phyloP scores from a whole-genome alignment of 2,329 filamentous ascomycete species.

The Xylariaceae sp. region DNA sequence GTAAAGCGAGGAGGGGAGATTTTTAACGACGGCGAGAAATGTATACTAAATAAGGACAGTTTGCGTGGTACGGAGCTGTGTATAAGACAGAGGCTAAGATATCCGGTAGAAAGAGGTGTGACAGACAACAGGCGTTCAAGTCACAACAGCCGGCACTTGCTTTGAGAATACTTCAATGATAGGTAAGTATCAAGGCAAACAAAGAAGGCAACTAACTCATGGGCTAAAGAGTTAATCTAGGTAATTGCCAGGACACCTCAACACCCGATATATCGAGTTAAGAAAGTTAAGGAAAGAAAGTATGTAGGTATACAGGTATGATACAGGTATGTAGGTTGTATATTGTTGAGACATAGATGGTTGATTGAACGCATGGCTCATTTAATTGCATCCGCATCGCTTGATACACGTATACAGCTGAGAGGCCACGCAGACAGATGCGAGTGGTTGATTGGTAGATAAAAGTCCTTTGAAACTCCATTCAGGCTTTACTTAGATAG shows the following conservation, averaged over 20 bases:
- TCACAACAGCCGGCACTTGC: no score
- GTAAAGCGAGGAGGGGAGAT: not conserved
- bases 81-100: not conserved
- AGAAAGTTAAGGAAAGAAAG: not conserved
- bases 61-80: not conserved
- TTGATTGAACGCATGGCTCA: no score
- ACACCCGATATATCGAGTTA: not conserved
- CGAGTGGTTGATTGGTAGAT: constrained; percentile 16
- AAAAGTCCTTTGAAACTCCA: constrained; percentile 3
- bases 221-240: no score
- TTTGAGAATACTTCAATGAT: not conserved
- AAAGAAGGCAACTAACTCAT: no score
- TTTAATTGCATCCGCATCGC: constrained; percentile 4
- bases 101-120: not conserved
- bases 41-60: not conserved
- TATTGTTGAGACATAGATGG: not conserved
- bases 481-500: constrained; percentile 14
- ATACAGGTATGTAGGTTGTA: no score
- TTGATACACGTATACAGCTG: constrained; percentile 12
- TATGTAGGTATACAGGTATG: no score
- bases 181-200: no score
- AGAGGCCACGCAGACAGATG: constrained; percentile 15
- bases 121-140: no score
- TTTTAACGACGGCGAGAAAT: not conserved
- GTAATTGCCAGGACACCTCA: not conserved